phyloP scores from a whole-genome alignment of 140 eudicot species.

The Anethum foeniculum region DNA sequence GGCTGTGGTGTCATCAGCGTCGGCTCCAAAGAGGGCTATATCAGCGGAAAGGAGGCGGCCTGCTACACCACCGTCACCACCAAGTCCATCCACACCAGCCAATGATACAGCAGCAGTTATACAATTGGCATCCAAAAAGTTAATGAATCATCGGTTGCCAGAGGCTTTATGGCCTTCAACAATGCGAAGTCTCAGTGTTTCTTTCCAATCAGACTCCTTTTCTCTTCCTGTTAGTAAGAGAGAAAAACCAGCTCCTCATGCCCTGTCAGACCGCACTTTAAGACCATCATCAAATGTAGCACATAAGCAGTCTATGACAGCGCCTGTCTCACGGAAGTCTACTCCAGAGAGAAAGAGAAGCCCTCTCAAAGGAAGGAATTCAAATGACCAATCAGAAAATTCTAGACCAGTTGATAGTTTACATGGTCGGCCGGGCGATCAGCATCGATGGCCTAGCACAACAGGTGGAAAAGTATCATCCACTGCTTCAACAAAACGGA shows the following conservation, averaged over 20 bases:
- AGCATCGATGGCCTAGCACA: slow-evolving; percentile 87
- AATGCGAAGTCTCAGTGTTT: slow-evolving; percentile 76
- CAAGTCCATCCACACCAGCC: slow-evolving; percentile 64
- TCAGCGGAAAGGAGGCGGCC: slow-evolving; percentile 79
- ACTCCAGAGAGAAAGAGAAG: slow-evolving; percentile 87
- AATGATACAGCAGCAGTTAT: slow-evolving; percentile 48
- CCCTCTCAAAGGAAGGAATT: slow-evolving; percentile 68
- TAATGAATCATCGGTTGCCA: slow-evolving; percentile 36
- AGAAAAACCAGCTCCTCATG: slow-evolving; percentile 59
- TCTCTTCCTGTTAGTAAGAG: slow-evolving; percentile 67
- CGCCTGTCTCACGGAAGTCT: slow-evolving; percentile 47
- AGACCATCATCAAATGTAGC: slow-evolving; percentile 60
- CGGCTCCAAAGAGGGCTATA: slow-evolving; percentile 55
- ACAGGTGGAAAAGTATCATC: slow-evolving; percentile 38
- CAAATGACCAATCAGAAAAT: slow-evolving; percentile 61
- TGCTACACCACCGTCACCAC: slow-evolving; percentile 50
- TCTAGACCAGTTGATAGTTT: slow-evolving; percentile 60
- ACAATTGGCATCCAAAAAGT: slow-evolving; percentile 47
- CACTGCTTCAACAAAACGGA: slow-evolving; percentile 30
- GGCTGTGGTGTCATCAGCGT: slow-evolving; percentile 28
- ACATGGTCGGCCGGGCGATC: slow-evolving; percentile 49
- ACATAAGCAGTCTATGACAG: slow-evolving; percentile 36
- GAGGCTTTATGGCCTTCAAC: slow-evolving; percentile 94
- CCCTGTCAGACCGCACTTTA: slow-evolving; percentile 53
- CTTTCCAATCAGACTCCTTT: slow-evolving; percentile 63